Percentiles rank a stretch among this genome's conserved stretches.
Evolutionary conservation across 2,329 filamentous ascomycete genomes (phyloP).

Genomic region (Fusarium penzigii): DNA sequence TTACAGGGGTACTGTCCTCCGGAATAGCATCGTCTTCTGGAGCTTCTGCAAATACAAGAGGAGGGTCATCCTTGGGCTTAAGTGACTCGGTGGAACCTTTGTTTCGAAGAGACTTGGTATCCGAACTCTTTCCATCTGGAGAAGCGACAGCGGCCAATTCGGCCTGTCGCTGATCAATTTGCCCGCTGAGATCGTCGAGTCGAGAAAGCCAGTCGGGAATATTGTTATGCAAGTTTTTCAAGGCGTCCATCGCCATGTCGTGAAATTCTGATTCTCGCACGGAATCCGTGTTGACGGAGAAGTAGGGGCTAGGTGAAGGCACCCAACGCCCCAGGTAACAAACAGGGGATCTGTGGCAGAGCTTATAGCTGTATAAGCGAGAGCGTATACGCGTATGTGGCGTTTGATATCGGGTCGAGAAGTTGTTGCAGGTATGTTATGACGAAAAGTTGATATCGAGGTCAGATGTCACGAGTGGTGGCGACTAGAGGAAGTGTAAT

Average conservation of each 20-base stretch:
- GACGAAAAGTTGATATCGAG: too few species aligned
- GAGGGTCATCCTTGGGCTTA: constrained; percentile 46
- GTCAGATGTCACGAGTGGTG: too few species aligned
- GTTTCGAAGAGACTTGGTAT: constrained; percentile 48
- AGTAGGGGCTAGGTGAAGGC: constrained; percentile 33
- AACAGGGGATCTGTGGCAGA: constrained; percentile 2
- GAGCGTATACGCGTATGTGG: too few species aligned
- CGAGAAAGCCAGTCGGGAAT: constrained; percentile 61
- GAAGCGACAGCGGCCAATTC: constrained; percentile 55
- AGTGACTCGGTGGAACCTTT: constrained; percentile 57
- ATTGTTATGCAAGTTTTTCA: constrained; percentile 55
- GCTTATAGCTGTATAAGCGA: too few species aligned
- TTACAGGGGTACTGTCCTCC: constrained; percentile 17
- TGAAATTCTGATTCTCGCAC: constrained; percentile 30
- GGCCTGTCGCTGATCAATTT: constrained; percentile 62
- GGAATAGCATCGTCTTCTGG: constrained; percentile 14
- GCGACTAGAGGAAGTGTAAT: too few species aligned
- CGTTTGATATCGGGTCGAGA: too few species aligned
- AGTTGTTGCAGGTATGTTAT: too few species aligned
- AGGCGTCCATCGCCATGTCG: constrained; percentile 54
- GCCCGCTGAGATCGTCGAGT: constrained; percentile 59
- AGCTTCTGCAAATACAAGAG: constrained; percentile 18
- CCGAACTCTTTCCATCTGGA: constrained; percentile 26
- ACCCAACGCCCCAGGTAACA: constrained; percentile 32
- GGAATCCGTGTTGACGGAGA: constrained; percentile 30